A percentile compares a stretch with the other conserved stretches of the same genome.
Conservation (phyloP, 306 rosid genomes). For the Elaeagnus macrophylla region DNA sequence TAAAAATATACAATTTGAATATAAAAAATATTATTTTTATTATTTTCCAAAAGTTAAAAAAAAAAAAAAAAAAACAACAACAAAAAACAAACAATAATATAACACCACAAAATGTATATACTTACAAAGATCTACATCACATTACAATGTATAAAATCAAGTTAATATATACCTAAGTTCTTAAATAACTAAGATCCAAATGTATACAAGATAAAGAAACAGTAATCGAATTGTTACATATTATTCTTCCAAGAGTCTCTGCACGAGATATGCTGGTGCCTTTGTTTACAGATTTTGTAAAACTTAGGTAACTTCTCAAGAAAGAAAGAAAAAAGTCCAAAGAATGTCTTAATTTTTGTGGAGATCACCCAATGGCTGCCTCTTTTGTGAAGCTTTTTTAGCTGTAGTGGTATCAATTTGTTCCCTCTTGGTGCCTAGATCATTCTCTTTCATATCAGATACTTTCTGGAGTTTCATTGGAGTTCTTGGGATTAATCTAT, state of each 20-base stretch:
- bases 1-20: no score
- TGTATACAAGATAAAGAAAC: background rate
- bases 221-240: background rate
- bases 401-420: constrained; percentile 2
- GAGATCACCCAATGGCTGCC: constrained; percentile 21
- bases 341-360: background rate
- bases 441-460: constrained; percentile 21
- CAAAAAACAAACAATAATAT: no score
- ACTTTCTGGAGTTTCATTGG: constrained; percentile 5
- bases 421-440: constrained; percentile 2
- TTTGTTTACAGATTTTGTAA: background rate
- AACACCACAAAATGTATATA: no score
- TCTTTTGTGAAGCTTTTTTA: constrained; percentile 1
- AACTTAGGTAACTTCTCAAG: background rate
- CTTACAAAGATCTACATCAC: no score
- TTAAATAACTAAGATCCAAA: no score
- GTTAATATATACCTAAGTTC: no score
- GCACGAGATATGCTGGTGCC: constrained; percentile 20
- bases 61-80: no score
- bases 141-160: no score
- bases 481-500: background rate
- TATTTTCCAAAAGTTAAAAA: no score
- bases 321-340: background rate
- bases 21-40: no score
- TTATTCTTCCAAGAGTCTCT: background rate